Conservation (phyloP, 75 land plant genomes). For the Adiantum capillusveneris region DNA sequence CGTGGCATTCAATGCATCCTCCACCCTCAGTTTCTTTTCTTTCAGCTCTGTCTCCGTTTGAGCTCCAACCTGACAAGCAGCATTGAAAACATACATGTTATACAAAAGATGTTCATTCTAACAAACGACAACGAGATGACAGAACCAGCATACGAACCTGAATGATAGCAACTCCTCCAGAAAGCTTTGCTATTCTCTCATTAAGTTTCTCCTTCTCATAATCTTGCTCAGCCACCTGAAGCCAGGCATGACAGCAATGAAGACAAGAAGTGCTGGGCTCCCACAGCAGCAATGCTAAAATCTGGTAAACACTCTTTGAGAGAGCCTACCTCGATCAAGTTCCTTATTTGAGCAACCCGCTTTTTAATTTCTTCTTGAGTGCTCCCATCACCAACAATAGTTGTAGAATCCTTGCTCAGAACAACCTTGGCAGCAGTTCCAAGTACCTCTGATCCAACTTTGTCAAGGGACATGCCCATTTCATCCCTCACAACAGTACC, state of each 20-base stretch:
- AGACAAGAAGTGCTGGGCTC: not conserved
- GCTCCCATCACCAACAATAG: constrained; percentile 83
- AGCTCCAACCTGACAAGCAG: constrained; percentile 71
- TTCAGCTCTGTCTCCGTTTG: constrained; percentile 87
- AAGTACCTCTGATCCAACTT: constrained; percentile 60
- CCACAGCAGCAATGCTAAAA: not conserved
- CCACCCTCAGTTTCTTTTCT: constrained; percentile 78
- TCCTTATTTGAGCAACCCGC: constrained; percentile 52
- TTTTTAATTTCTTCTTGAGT: constrained; percentile 51
- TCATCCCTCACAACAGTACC: constrained; percentile 87
- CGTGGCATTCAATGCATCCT: constrained; percentile 94
- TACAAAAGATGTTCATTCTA: not conserved
- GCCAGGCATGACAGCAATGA: not conserved
- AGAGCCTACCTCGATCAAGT: constrained; percentile 44
- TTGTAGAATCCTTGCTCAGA: constrained; percentile 65
- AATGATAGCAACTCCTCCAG: constrained; percentile 82
- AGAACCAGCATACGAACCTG: constrained; percentile 28
- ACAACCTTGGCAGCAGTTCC: constrained; percentile 75
- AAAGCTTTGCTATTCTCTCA: constrained; percentile 78
- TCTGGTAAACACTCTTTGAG: not conserved
- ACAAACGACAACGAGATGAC: not conserved
- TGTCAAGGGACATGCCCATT: constrained; percentile 59
- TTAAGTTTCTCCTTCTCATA: constrained; percentile 81
- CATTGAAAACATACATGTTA: not conserved
- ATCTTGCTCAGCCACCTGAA: constrained; percentile 57